Base-by-base conservation (phyloP, 2,329 filamentous ascomycete genomes). In the Eutypa lata region DNA sequence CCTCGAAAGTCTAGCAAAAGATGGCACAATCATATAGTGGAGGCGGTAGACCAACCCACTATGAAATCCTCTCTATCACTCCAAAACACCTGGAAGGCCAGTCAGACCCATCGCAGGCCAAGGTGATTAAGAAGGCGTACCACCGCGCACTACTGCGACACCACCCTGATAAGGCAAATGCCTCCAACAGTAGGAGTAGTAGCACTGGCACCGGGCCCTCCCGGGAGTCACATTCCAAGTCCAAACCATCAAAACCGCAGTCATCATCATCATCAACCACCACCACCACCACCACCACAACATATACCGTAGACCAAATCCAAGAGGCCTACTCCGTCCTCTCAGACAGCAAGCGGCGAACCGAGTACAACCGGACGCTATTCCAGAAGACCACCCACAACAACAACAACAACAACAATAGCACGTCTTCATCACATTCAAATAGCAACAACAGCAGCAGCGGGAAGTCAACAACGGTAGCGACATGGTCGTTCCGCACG, bases 271-370 rank as follows among this genome's bases (percentile, higher is more conserved):
- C 60, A 16, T 28, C 56, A 14, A 28, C 57, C 24, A 21, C 49
- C 19, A 28, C 19, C 7, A 8, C 48, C 26, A 22, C 31, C 19
- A 33, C 49, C 26, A 5, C 21, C 3, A 48, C 50, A 47, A 33
- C 56, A 22, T 83, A 76, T 66, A 81, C 82, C 2, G 71, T 88
- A 54, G 85, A 88, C 68, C 81, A 87, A 62, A 87, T 88, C 65
- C 78, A 81, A 47, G 67, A 74, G 38, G 86, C 86, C 42, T 86
- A 80, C 69, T 72, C 72, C 10, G 73, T 78, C 0, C 76, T 89
- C 47, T 82, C 81, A 11, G 73, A 77, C 53, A 70, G 77, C 3
- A 61, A 65, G 44, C 71, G 73, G 47, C 77, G 81, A 49, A 67
- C 70, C 3, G 73, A 76, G 43, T 88, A 88, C 71, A 79, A 87